A percentile compares a stretch with the other conserved stretches of the same genome.
Conservation (phyloP, 139 green algal genomes). For the Chlorella sorokiniana region DNA sequence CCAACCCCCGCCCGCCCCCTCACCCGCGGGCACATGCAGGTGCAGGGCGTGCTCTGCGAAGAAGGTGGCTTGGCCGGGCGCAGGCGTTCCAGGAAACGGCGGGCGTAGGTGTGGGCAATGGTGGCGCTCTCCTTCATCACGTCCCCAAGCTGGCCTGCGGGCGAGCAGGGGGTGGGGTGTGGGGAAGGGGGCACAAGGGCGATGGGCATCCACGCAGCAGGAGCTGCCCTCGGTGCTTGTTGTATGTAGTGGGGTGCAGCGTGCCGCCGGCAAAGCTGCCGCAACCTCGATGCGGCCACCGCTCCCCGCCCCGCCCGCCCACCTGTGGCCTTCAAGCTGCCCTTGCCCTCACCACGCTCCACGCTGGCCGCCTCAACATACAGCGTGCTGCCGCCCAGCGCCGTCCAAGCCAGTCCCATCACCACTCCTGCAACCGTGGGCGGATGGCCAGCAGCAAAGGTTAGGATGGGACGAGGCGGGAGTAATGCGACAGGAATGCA, state of each 20-base stretch:
- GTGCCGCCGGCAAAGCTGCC: neutral
- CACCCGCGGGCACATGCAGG: conserved; percentile 88
- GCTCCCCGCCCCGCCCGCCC: too few species aligned
- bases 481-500: neutral
- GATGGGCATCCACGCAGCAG: neutral
- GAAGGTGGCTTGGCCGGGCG: conserved; percentile 39
- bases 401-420: conserved; percentile 96
- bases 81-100: conserved; percentile 56
- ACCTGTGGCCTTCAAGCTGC: conserved; percentile 54
- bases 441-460: neutral
- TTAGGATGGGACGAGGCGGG: neutral
- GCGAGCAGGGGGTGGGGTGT: too few species aligned
- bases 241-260: neutral
- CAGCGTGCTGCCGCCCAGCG: conserved; percentile 92
- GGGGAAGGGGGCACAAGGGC: neutral
- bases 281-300: neutral
- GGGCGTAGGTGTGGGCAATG: conserved; percentile 93
- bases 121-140: conserved; percentile 94
- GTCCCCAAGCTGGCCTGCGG: conserved; percentile 90
- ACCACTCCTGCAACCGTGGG: conserved; percentile 83
- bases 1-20: neutral
- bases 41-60: conserved; percentile 78
- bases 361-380: conserved; percentile 89
- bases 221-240: neutral
- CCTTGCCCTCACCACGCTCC: conserved; percentile 72